A percentile compares a stretch with the other conserved stretches of the same genome.
These are phyloP conservation scores for Fusarium sulawesiense DNA, from an alignment of 2,329 filamentous ascomycete genomes.

Conservation along the genomic window DNA sequence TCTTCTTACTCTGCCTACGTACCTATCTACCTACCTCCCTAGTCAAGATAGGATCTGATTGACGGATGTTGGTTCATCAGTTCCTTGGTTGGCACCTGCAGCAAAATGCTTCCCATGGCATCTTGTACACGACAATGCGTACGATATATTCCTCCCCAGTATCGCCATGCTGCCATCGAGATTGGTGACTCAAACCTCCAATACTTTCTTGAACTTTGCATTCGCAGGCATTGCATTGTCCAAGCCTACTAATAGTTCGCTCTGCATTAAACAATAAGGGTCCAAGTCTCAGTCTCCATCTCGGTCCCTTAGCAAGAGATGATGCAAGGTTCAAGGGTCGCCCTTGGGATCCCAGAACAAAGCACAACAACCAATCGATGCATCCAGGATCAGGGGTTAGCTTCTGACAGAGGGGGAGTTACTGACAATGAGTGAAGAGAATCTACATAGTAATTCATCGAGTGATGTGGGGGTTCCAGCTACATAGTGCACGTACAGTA, in stretches of 20 bases:
- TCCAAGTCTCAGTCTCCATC: slow-evolving; percentile 24
- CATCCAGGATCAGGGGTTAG: slow-evolving; percentile 23
- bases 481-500: not conserved
- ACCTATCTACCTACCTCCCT: slow-evolving; percentile 8
- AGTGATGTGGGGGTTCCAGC: slow-evolving; percentile 26
- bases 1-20: not conserved
- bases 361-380: slow-evolving; percentile 26
- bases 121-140: not conserved
- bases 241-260: slow-evolving; percentile 4
- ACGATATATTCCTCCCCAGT: not conserved
- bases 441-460: slow-evolving; percentile 11
- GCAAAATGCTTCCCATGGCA: not conserved
- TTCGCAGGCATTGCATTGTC: not conserved
- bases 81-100: slow-evolving; percentile 3
- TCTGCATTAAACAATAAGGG: slow-evolving; percentile 25
- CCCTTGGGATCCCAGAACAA: slow-evolving; percentile 18
- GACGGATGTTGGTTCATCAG: slow-evolving; percentile 1
- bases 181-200: not conserved
- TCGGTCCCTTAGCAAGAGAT: slow-evolving; percentile 16
- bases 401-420: slow-evolving; percentile 12
- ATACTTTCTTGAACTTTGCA: not conserved
- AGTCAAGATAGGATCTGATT: slow-evolving; percentile 22
- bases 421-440: slow-evolving; percentile 18
- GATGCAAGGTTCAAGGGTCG: slow-evolving; percentile 32
- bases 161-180: not conserved